phyloP scores from a whole-genome alignment of 2,329 filamentous ascomycete genomes.

The Penicillium sp. region DNA sequence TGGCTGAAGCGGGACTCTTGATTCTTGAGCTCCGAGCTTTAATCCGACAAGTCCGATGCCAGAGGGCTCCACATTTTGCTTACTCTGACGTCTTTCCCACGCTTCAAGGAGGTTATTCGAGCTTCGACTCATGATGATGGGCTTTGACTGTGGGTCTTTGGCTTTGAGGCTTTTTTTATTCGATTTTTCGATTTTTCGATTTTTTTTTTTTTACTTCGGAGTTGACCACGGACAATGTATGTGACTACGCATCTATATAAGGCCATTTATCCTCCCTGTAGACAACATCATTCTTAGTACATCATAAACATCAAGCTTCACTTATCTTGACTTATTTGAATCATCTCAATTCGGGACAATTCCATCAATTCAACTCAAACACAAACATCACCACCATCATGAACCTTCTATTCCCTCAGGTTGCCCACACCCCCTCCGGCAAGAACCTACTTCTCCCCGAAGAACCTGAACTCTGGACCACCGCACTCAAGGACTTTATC shows the following conservation, averaged over 20 bases:
- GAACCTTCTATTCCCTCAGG: neutral
- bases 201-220: neutral
- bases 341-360: neutral
- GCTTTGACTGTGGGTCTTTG: neutral
- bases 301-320: neutral
- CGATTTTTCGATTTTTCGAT: neutral
- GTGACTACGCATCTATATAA: neutral
- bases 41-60: neutral
- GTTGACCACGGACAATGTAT: neutral
- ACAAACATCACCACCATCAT: neutral
- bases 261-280: neutral
- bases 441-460: neutral
- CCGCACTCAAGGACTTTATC: neutral
- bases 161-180: neutral
- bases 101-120: constrained; percentile 1
- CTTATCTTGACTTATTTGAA: neutral
- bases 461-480: neutral
- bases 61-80: neutral
- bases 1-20: neutral
- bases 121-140: constrained; percentile 5
- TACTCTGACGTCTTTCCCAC: constrained; percentile 2
- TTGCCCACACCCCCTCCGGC: neutral
- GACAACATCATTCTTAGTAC: neutral
- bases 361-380: neutral
- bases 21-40: neutral